These are phyloP conservation scores for Acacia pycnantha DNA, from an alignment of 331 rosid species.

Conservation along the genomic window DNA sequence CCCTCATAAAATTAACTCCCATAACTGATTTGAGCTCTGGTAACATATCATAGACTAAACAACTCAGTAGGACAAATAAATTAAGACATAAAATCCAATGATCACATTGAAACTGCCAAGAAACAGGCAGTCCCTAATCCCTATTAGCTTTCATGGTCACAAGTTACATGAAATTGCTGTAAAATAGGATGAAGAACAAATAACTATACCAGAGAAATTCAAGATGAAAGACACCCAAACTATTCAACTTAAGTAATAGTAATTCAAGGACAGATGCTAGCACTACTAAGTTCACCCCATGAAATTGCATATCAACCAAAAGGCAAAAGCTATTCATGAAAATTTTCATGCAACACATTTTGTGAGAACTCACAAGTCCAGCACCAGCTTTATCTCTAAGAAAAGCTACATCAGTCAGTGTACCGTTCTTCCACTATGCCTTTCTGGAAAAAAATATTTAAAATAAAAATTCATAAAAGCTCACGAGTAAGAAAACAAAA, in stretches of 20 bases:
- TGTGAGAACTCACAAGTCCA: conserved; percentile 73
- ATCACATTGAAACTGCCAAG: background rate
- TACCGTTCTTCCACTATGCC: conserved; percentile 75
- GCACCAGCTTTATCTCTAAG: conserved; percentile 83
- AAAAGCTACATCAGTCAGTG: conserved; percentile 70
- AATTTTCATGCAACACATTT: conserved; percentile 21
- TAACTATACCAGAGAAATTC: background rate
- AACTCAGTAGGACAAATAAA: background rate
- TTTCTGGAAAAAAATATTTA: conserved; percentile 44
- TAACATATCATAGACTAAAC: conserved; percentile 8
- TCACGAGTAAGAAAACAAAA: conserved; percentile 1
- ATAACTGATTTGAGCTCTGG: conserved; percentile 19
- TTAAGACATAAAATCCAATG: background rate
- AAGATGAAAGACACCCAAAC: background rate
- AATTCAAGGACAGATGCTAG: background rate
- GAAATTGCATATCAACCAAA: conserved; percentile 20
- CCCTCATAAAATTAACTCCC: background rate
- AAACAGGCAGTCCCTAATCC: background rate
- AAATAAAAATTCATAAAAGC: conserved; percentile 5
- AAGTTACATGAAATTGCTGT: background rate
- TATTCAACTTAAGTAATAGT: conserved; percentile 17
- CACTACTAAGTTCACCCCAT: conserved; percentile 7
- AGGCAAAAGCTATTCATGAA: conserved; percentile 2
- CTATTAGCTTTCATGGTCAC: background rate
- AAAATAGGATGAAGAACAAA: background rate